Evolutionary conservation across 192 early-diverging fungal genomes (phyloP), one percentile per base, ranked within the genome.

Genomic region (Coemansia sp.): DNA sequence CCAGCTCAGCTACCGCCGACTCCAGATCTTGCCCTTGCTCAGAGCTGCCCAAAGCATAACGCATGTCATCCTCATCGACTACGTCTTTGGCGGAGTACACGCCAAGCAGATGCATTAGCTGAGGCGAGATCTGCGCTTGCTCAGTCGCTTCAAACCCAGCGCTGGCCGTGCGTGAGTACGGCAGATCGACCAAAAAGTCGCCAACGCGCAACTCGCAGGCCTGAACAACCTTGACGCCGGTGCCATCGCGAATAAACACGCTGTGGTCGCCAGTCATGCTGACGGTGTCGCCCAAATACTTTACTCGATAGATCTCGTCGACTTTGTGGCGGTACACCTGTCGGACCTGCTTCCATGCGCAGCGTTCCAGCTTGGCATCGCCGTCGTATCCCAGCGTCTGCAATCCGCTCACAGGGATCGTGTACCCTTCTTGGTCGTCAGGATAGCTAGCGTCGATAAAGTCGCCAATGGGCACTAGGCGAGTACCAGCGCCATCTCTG

Each of bases 221-320:
- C 62, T 78, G 71, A 30, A 78, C 52, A 0, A 76, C 80, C 15
- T 64, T 34, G 40, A 83, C 52, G 15, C 64, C 68, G 24, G 53
- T 47, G 10, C 47, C 64, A 16, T 69, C 49, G 20, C 76, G 71
- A 22, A 83, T 71, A 63, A 83, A 83, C 30, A 83, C 80, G 68
- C 80, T 83, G 47, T 83, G 80, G 38, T 83, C 80, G 60, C 80
- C 80, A 1, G 80, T 83, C 39, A 76, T 83, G 27, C 80, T 71
- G 15, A 83, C 69, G 9, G 61, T 75, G 43, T 78, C 71, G 47
- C 76, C 80, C 59, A 78, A 41, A 24, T 74, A 83, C 24, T 64
- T 61, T 18, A 83, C 74, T 66, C 74, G 75, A 29, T 83, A 82
- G 6, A 82, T 64, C 61, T 77, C 75, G 59, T 74, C 62, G 27